Base-by-base conservation (phyloP, 2,329 filamentous ascomycete species). In the Drechslerella dactyloides region DNA sequence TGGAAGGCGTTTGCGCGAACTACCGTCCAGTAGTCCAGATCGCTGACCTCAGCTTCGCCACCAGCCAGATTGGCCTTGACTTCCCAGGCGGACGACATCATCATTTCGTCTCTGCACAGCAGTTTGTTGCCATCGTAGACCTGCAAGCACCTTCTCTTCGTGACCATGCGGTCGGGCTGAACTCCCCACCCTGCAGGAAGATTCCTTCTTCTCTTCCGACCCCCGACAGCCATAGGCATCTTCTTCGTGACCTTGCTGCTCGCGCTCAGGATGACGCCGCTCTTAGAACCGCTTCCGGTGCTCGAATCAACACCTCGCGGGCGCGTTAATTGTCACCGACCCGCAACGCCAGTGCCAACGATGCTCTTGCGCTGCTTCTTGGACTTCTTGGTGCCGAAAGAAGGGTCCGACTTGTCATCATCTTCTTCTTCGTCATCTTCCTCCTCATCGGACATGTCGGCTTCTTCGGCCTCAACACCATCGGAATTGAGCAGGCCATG, bases 101-200 rank as follows among this genome's bases (percentile, higher is more conserved):
- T 96, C 91, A 97, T 94, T 81, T 99, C 94, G 78, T 99, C 94
- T 83, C 97, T 97, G 85, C 90, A 94, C 55, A 99, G 84, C 46
- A 93, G 88, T 59, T 93, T 87, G 15, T 85, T 85, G 0, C 94
- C 94, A 78, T 97, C 92, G 77, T 96, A 99, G 19, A 96, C 90
- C 74, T 91, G 91, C 77, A 97, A 84, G 62, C 97, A 91, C 27
- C 94, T 90, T 86, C 97, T 97, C 86, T 96, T 97, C 87, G 96
- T 96, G 78, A 90, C 96, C 91, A 97, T 96, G 82, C 94, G 92
- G 77, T 91, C 90, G 77, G 90, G 88, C 74, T 93, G 86, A 77
- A 93, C 94, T 58, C 94, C 93, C 94, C 94, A 99, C 1, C 90
- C 93, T 0, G 90, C 87, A 11, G 94, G 94, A 79, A 96, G 97